Evolutionary conservation across 768 basidiomycete species (phyloP).

Genomic region (Crepidotus variabilis): DNA sequence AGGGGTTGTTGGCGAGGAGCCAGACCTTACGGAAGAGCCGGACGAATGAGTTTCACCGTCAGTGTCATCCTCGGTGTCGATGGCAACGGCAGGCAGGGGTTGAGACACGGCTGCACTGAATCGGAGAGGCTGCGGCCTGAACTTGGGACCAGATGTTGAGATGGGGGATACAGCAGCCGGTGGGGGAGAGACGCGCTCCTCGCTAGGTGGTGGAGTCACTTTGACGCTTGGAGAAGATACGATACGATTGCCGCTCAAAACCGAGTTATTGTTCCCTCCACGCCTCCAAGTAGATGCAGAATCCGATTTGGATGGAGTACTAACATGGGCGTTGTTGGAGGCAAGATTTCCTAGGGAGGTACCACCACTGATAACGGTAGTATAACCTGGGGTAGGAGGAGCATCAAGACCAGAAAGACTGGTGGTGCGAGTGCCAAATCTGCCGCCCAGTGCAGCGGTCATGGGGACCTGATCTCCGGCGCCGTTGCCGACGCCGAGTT

Average conservation of each 20-base stretch:
- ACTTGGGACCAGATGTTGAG: conserved; percentile 26
- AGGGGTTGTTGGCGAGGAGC: conserved; percentile 75
- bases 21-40: conserved; percentile 52
- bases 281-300: conserved; percentile 79
- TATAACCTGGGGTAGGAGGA: conserved; percentile 57
- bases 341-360: conserved; percentile 58
- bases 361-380: conserved; percentile 70
- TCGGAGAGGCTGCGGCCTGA: conserved; percentile 66
- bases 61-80: conserved; percentile 53
- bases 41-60: conserved; percentile 58
- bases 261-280: conserved; percentile 66
- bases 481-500: conserved; percentile 41
- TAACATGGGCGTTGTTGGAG: conserved; percentile 32
- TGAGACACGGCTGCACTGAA: conserved; percentile 52
- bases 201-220: conserved; percentile 68
- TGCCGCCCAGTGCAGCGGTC: conserved; percentile 76
- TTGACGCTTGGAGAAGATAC: conserved; percentile 65
- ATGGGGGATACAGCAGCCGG: conserved; percentile 24
- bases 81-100: conserved; percentile 50
- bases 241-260: conserved; percentile 61
- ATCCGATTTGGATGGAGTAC: conserved; percentile 75
- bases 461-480: conserved; percentile 67
- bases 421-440: conserved; percentile 64
- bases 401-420: conserved; percentile 36
- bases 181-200: conserved; percentile 51